These are phyloP conservation scores for Solanum hybrid DNA, from an alignment of 305 asterid genomes.

Conservation along the genomic window DNA sequence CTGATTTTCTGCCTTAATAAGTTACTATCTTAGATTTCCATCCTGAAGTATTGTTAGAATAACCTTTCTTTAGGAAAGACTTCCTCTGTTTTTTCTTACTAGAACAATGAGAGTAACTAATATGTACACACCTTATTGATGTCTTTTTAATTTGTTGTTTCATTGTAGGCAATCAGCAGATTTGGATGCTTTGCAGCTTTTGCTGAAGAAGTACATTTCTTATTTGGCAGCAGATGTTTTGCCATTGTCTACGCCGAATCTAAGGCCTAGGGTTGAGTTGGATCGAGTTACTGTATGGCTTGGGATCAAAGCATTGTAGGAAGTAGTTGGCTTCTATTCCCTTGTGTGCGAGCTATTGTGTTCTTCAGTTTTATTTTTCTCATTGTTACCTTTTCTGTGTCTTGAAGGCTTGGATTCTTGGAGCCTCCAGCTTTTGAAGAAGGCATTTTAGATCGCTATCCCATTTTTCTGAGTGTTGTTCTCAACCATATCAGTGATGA, in stretches of 20 bases:
- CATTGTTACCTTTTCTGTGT: slow-evolving; percentile 19
- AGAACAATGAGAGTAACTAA: not conserved
- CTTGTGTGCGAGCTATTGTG: slow-evolving; percentile 12
- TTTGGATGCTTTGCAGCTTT: slow-evolving; percentile 84
- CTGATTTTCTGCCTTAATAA: not conserved
- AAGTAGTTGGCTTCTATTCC: slow-evolving; percentile 38
- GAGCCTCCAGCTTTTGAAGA: slow-evolving; percentile 98
- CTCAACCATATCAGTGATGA: slow-evolving; percentile 93
- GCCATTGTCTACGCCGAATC: slow-evolving; percentile 33
- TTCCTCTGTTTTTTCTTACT: not conserved
- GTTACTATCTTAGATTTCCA: not conserved
- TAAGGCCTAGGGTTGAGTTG: slow-evolving; percentile 87
- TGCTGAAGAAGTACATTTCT: slow-evolving; percentile 67
- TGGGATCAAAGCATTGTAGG: slow-evolving; percentile 99
- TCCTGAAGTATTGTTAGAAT: not conserved
- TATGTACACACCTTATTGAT: not conserved
- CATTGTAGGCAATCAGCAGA: slow-evolving; percentile 55
- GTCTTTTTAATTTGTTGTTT: not conserved
- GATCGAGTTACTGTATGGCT: slow-evolving; percentile 93
- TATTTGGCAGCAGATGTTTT: slow-evolving; percentile 65
- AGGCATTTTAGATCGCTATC: slow-evolving; percentile 92
- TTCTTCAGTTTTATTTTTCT: slow-evolving; percentile 14
- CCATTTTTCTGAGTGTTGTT: slow-evolving; percentile 88
- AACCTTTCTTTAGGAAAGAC: not conserved
- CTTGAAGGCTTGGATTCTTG: slow-evolving; percentile 83